Conservation (phyloP, 2,329 filamentous ascomycete species). For the Xylaria sp. region DNA sequence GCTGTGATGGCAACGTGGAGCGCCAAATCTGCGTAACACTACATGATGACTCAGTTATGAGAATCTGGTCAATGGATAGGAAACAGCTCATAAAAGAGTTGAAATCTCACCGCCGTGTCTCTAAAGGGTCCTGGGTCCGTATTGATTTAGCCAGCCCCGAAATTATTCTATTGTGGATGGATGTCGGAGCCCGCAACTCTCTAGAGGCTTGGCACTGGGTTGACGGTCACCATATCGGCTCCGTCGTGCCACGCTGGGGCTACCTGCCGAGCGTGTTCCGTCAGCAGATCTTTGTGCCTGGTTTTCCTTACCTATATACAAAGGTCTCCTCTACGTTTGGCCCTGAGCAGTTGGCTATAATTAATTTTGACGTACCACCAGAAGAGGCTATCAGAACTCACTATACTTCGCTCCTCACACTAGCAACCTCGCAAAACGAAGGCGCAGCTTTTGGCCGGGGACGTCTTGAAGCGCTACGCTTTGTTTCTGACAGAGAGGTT, state of each 20-base stretch:
- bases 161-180: too few species aligned
- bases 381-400: background rate
- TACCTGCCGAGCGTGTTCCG: too few species aligned
- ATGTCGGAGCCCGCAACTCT: too few species aligned
- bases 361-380: background rate
- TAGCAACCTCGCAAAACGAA: background rate
- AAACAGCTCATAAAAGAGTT: background rate
- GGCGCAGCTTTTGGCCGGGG: background rate
- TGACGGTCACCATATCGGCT: background rate
- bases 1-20: background rate
- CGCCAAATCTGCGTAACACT: constrained; percentile 1
- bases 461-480: background rate
- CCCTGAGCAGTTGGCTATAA: background rate
- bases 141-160: background rate
- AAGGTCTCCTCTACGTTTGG: too few species aligned
- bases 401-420: background rate
- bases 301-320: background rate
- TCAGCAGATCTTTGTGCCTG: background rate
- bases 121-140: background rate
- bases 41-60: background rate
- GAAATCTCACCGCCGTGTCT: constrained; percentile 2
- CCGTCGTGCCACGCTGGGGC: too few species aligned
- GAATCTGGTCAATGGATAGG: constrained; percentile 1
- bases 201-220: background rate
- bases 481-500: background rate